Evolutionary conservation across 768 basidiomycete genomes (phyloP).

Genomic region (Pleurotus ostreatus): DNA sequence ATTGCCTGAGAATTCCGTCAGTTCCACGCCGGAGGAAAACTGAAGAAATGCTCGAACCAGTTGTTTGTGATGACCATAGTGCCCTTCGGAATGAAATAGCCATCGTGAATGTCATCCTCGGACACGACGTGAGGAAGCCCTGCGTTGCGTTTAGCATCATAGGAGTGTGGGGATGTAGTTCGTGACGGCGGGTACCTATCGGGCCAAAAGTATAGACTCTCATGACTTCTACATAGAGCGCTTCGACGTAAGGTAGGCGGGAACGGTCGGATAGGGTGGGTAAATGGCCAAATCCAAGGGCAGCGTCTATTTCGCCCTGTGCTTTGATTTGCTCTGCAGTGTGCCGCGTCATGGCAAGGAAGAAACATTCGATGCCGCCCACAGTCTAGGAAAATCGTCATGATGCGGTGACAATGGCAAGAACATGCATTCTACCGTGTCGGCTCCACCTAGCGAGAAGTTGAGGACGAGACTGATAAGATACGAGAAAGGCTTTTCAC

Average conservation of each 20-base stretch:
- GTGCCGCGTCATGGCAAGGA: conserved; percentile 4
- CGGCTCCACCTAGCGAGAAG: conserved; percentile 3
- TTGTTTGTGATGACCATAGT: background rate
- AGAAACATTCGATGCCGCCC: background rate
- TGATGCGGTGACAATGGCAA: background rate
- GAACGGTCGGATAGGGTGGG: conserved; percentile 2
- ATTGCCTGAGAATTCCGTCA: conserved; percentile 31
- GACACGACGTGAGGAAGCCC: conserved; percentile 5
- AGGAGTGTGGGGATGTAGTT: background rate
- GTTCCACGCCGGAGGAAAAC: background rate
- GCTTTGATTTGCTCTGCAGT: conserved; percentile 12
- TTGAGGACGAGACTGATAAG: background rate
- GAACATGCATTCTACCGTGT: conserved; percentile 3
- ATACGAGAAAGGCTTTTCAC: background rate
- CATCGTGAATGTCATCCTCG: conserved; percentile 25
- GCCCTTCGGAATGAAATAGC: conserved; percentile 22
- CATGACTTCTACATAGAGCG: conserved; percentile 8
- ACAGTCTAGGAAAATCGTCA: conserved; percentile 1
- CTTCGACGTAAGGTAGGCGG: conserved; percentile 11
- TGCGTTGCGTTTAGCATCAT: background rate
- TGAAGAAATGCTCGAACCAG: background rate
- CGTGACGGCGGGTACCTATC: conserved; percentile 1
- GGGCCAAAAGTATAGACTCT: conserved; percentile 6
- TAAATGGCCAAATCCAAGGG: conserved; percentile 6
- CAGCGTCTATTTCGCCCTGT: conserved; percentile 18